Evolutionary conservation across 176 grass and related monocot genomes (phyloP).

Genomic region (Leersia perrieri): DNA sequence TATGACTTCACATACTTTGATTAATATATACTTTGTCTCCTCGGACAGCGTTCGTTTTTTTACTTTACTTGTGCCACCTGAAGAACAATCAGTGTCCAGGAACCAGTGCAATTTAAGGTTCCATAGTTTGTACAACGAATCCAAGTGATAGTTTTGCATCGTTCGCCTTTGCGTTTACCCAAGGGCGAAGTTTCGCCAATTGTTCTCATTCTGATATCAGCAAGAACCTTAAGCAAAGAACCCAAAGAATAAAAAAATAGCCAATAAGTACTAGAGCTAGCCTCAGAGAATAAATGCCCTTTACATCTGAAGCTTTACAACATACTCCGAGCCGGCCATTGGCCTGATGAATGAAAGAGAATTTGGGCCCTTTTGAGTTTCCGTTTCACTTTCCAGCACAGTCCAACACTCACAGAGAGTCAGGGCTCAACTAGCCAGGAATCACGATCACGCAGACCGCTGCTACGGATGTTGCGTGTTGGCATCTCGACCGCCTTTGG

Average conservation of each 20-base stretch:
- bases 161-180: slow-evolving; percentile 39
- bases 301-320: slow-evolving; percentile 8
- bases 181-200: slow-evolving; percentile 19
- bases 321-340: not conserved
- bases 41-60: not conserved
- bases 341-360: not conserved
- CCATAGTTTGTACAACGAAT: not conserved
- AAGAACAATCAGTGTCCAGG: not conserved
- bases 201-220: slow-evolving; percentile 8
- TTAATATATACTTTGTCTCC: too few relatives aligned
- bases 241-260: not conserved
- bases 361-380: not conserved
- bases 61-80: not conserved
- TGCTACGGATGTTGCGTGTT: not conserved
- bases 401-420: not conserved
- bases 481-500: slow-evolving; percentile 5
- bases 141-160: not conserved
- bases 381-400: slow-evolving; percentile 35
- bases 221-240: slow-evolving; percentile 20
- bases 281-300: not conserved
- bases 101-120: too few relatives aligned
- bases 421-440: not conserved
- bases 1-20: not conserved
- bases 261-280: not conserved
- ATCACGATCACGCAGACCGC: not conserved